Evolutionary conservation across 2,329 filamentous ascomycete species (phyloP), one percentile per base, ranked within the genome.

Genomic region (Diaporthe batatas): DNA sequence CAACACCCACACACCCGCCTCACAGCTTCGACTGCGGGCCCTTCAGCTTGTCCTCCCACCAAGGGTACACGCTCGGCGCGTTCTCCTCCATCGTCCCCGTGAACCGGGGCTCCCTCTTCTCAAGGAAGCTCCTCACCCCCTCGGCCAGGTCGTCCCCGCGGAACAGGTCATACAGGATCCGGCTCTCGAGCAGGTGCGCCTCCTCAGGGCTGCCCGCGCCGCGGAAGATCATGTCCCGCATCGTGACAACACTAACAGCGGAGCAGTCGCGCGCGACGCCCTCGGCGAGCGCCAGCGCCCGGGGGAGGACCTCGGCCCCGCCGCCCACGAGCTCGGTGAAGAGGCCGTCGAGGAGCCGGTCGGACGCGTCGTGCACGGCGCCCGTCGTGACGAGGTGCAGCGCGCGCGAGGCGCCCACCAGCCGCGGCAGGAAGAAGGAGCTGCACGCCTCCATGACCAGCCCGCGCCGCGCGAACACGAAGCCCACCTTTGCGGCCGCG

Each of bases 391-490:
- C 84, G 39, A 93, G 85, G 77, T 92, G 89, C 79, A 92, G 82
- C 0, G 92, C 91, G 75, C 88, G 86, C 18, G 87, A 87, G 71
- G 87, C 84, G 72, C 93, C 93, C 73, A 94, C 87, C 34, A 94
- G 84, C 0, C 91, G 87, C 2, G 93, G 92, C 47, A 95, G 85
- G 84, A 93, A 95, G 81, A 88, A 95, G 11, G 89, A 91, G 67
- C 87, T 90, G 78, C 89, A 91, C 0, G 91, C 92, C 81, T 95
- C 93, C 88, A 93, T 91, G 73, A 90, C 86, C 77, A 95, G 86
- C 1, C 92, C 93, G 55, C 92, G 86, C 34, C 92, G 88, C 32
- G 88, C 86, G 80, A 95, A 95, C 23, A 94, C 92, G 79, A 94
- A 93, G 68, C 92, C 93, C 75, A 94, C 88, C 78, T 92, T 92